These are phyloP conservation scores for Phoma sp. DNA, from an alignment of 2,329 filamentous ascomycete species.

Conservation along the genomic window DNA sequence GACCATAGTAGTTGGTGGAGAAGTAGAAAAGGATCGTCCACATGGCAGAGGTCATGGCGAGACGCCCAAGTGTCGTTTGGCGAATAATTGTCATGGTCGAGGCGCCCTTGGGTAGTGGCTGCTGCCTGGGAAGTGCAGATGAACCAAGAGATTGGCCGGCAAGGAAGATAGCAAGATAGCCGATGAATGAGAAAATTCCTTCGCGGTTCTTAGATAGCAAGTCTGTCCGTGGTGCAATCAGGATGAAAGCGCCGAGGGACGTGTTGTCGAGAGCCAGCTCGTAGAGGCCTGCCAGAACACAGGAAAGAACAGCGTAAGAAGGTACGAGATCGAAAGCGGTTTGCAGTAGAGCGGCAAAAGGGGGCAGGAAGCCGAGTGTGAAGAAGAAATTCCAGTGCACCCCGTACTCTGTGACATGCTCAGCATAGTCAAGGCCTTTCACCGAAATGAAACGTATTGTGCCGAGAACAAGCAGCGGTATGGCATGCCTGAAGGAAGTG, in stretches of 20 bases:
- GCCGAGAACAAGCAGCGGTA: constrained; percentile 83
- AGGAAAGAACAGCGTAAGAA: constrained; percentile 77
- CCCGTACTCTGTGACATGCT: constrained; percentile 96
- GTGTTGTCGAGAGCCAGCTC: constrained; percentile 77
- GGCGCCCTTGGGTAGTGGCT: constrained; percentile 54
- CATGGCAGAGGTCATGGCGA: constrained; percentile 69
- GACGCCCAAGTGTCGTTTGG: constrained; percentile 66
- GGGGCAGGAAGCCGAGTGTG: constrained; percentile 85
- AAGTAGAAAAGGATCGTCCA: constrained; percentile 77
- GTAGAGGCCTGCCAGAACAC: constrained; percentile 74
- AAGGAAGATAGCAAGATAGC: constrained; percentile 94
- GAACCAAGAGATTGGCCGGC: constrained; percentile 85
- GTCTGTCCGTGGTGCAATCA: constrained; percentile 79
- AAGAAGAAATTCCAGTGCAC: constrained; percentile 99
- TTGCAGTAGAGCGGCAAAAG: constrained; percentile 86
- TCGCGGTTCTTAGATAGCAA: constrained; percentile 91
- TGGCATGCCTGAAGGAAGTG: constrained; percentile 76
- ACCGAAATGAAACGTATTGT: constrained; percentile 83
- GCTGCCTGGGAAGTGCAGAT: constrained; percentile 71
- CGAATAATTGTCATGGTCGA: constrained; percentile 57
- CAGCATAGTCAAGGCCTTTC: constrained; percentile 93
- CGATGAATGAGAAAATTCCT: constrained; percentile 92
- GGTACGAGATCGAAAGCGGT: constrained; percentile 73
- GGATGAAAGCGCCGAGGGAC: constrained; percentile 79
- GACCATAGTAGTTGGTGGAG: constrained; percentile 74